Evolutionary conservation across 768 basidiomycete genomes (phyloP), one percentile per base, ranked within the genome.

Genomic region (Obba rivulosa): DNA sequence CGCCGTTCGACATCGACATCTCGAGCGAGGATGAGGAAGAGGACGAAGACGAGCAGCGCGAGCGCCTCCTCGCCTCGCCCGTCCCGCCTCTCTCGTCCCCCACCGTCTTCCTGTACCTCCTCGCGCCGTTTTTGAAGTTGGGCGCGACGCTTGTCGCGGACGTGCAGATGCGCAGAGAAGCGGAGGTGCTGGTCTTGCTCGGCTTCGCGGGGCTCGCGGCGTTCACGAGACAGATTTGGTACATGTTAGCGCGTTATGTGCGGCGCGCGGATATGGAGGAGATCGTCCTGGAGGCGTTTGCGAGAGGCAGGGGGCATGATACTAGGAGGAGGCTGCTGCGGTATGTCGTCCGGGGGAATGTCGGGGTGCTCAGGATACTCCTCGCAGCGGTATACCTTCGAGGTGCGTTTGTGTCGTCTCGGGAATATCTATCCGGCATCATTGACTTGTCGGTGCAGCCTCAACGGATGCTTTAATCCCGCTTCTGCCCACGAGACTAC

Each of bases 181-280:
- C 73, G 23, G 71, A 74, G 3, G 66, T 87, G 23, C 66, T 78
- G 23, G 64, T 69, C 1, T 62, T 87, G 2, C 40, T 80, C 25
- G 56, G 73, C 23, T 80, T 80, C 49, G 80, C 81, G n/a, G 54
- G 73, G 31, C 65, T 84, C 13, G 75, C 85, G 7, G 75, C 74
- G 25, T 78, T 85, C 52, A 72, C 80, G 34, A 69, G 83, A 43
- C 84, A 86, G 55, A 66, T 89, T 42, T 85, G 83, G 81, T 87
- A 85, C 66, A 77, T 87, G 72, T 75, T 89, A n/a, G 79, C 81
- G 39, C 74, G 82, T 25, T 86, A 89, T 62, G 69, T 85, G 39
- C 77, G 79, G 56, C 77, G 78, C 62, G 71, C 75, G 25, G 79
- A 85, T 51, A 62, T 82, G 34, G 81, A 86, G 61, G 85, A 87